Evolutionary conservation across 1,284 basidiomycete species (phyloP).

Genomic region (Sanghuangporus sanghuang): DNA sequence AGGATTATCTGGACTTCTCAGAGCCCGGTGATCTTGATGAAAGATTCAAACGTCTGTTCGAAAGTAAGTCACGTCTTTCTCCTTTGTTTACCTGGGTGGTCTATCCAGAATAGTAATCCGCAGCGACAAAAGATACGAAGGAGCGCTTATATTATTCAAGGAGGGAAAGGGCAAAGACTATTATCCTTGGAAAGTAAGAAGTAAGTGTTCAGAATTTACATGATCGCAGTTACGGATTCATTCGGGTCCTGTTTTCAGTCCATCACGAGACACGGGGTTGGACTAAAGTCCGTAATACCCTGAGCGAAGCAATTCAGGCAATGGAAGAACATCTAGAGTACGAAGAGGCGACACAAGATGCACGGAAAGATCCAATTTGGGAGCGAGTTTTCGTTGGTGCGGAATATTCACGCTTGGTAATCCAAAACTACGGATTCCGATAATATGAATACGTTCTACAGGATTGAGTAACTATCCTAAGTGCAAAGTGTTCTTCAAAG

Average conservation of each 20-base stretch:
- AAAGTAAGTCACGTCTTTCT: background rate
- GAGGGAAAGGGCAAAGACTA: constrained; percentile 1
- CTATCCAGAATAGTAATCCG: background rate
- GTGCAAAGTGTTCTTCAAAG: constrained; percentile 1
- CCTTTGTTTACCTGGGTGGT: background rate
- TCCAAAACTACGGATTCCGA: background rate
- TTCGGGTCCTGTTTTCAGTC: background rate
- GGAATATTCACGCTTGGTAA: background rate
- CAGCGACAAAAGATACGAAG: background rate
- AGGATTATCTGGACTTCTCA: background rate
- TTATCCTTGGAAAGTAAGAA: constrained; percentile 7
- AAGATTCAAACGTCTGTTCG: background rate
- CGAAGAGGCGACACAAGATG: background rate
- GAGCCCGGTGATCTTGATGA: background rate
- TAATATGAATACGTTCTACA: background rate
- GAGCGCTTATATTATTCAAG: background rate
- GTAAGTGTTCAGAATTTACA: background rate
- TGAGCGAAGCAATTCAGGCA: background rate
- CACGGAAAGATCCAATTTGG: background rate
- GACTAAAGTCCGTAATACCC: background rate
- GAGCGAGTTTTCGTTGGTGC: background rate
- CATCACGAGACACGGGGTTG: background rate
- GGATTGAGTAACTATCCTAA: background rate
- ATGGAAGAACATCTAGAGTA: background rate
- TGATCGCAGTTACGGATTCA: background rate